A percentile compares a stretch with the other conserved stretches of the same genome.
Evolutionary conservation across 495 filamentous ascomycete species (phyloP).

Genomic region (Daldinia childiae): DNA sequence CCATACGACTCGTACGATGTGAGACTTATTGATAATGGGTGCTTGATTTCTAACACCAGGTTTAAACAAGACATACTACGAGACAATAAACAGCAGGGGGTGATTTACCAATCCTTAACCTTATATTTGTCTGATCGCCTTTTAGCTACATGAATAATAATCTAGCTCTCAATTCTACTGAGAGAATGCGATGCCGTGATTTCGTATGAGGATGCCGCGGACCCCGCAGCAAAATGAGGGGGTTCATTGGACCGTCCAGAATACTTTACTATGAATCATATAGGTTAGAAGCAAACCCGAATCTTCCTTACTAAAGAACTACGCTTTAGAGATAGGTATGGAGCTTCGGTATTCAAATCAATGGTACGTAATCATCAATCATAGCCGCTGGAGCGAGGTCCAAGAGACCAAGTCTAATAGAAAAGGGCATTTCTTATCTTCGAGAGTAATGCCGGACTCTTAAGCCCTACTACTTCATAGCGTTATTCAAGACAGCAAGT

Average conservation of each 20-base stretch:
- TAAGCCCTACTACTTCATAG: not conserved
- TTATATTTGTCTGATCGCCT: not conserved
- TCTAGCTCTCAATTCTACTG: not conserved
- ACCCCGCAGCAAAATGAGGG: not conserved
- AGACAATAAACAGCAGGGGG: not conserved
- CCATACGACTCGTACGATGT: not conserved
- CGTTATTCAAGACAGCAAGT: not conserved
- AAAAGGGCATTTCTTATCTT: not conserved
- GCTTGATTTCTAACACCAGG: not conserved
- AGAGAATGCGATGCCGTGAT: not conserved
- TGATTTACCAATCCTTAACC: not conserved
- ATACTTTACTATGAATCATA: not conserved
- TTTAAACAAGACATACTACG: not conserved
- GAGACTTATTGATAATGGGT: not conserved
- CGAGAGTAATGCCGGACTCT: not conserved
- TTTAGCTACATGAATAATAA: too few species aligned
- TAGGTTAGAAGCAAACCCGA: too few species aligned
- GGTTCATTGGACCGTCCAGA: not conserved
- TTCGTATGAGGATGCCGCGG: not conserved
- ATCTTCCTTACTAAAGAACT: not conserved
- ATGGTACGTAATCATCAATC: not conserved
- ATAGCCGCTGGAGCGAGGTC: not conserved
- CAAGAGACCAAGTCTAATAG: not conserved
- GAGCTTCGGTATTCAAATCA: not conserved
- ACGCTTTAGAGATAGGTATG: not conserved